Evolutionary conservation across 108 stramenopile genomes (phyloP), one percentile per base, ranked within the genome.

Genomic region (Skeletonema marinoi): DNA sequence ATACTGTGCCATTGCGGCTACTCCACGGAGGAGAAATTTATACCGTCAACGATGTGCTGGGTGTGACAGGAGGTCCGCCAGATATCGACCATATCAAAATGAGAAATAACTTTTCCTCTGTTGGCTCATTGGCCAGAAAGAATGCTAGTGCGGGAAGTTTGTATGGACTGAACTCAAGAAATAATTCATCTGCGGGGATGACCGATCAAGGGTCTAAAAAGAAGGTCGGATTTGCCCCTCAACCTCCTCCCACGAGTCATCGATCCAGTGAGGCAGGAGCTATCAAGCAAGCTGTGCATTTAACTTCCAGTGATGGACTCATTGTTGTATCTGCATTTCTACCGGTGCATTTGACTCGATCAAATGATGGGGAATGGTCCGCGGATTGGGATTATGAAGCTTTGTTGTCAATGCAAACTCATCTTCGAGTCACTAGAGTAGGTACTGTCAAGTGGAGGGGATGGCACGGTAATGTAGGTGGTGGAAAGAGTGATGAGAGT

Each of bases 341-440:
- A 12, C 96, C 96, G 3, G 92, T 96, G 1, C 81, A 92, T 54
- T 60, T 96, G 32, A 89, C 90, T 58, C 87, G 95, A 14, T 71
- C 78, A 25, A 83, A 84, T 29, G 61, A 72, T 3, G 89, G 89
- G 51, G 77, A 90, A 60, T 95, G 93, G 93, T 75, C 80, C 1
- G 93, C 91, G 9, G 92, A 92, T 78, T 98, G 97, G 99, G 98
- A 99, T 88, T 95, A 98, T 70, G 98, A 98, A 70, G 90, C 89
- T 25, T 80, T 99, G 62, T 85, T 99, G 25, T 91, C 92, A 29
- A 94, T 98, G 87, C 95, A 97, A 74, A 93, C 94, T 44, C 90
- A 93, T 79, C 80, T 98, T 63, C 90, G 98, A 9, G 95, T 98
- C 3, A 96, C 95, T 12, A 70, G 97, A 10, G 88, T 98, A 6